phyloP scores from a whole-genome alignment of 139 green algal genomes.

The Yamagishiella unicocca region DNA sequence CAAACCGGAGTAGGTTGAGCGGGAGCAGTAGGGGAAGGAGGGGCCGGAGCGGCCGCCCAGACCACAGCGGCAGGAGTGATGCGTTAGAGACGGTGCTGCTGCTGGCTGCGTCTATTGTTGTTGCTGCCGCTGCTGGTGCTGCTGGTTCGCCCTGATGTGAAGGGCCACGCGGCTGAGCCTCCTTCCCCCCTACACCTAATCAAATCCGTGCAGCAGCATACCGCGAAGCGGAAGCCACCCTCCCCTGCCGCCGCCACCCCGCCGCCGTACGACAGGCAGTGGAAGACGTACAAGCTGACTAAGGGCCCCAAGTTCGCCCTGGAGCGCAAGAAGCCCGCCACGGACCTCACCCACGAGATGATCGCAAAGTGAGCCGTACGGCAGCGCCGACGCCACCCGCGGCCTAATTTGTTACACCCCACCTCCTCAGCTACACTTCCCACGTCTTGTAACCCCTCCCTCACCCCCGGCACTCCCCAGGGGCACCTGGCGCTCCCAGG shows the following conservation, averaged over 20 bases:
- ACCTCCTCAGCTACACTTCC: not conserved
- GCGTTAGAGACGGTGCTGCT: too few relatives aligned
- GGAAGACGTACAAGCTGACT: constrained; percentile 88
- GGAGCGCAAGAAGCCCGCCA: constrained; percentile 90
- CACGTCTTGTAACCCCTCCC: not conserved
- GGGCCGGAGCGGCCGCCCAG: not conserved
- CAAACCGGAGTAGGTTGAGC: constrained; percentile 32
- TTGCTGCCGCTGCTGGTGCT: too few relatives aligned
- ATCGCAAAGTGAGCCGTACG: constrained; percentile 80
- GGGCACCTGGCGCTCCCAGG: constrained; percentile 85
- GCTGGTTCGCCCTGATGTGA: too few relatives aligned
- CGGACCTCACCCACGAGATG: constrained; percentile 97
- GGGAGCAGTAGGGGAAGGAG: not conserved
- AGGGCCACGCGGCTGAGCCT: too few relatives aligned
- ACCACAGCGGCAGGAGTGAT: too few relatives aligned
- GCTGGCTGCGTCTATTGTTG: too few relatives aligned
- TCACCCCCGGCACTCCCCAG: constrained; percentile 48
- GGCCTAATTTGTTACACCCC: not conserved
- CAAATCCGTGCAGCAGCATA: too few relatives aligned
- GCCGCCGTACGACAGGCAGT: constrained; percentile 56
- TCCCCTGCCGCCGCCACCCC: not conserved
- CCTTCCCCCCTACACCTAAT: too few relatives aligned
- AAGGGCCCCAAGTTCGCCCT: constrained; percentile 97
- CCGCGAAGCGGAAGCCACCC: too few relatives aligned
- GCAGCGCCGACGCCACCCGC: not conserved